These are phyloP conservation scores for Fusarium napiforme DNA, from an alignment of 2,329 filamentous ascomycete species.

Conservation along the genomic window DNA sequence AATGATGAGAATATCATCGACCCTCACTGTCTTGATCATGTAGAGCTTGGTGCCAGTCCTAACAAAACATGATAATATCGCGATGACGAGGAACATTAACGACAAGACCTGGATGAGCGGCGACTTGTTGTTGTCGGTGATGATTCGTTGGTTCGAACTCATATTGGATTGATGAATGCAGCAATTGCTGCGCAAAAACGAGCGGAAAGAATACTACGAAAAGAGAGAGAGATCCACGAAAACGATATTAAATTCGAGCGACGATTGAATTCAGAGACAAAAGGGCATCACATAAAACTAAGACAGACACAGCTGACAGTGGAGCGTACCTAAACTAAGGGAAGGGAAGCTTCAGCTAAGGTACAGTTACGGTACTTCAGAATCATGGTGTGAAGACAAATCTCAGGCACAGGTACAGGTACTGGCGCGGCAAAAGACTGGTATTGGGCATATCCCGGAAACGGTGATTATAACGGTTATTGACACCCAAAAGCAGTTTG, in stretches of 20 bases:
- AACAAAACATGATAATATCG: constrained; percentile 42
- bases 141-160: constrained; percentile 39
- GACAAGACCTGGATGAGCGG: constrained; percentile 46
- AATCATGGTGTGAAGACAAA: background rate
- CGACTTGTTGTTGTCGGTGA: constrained; percentile 46
- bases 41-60: constrained; percentile 44
- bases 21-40: constrained; percentile 45
- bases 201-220: background rate
- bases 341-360: background rate
- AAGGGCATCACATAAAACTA: background rate
- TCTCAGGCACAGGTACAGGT: background rate
- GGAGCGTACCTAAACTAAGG: constrained; percentile 7
- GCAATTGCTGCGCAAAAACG: background rate
- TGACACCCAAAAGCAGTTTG: constrained; percentile 16
- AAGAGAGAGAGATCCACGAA: background rate
- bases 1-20: constrained; percentile 43
- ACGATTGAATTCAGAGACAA: background rate
- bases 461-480: constrained; percentile 10
- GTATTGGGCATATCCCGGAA: constrained; percentile 1
- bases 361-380: background rate
- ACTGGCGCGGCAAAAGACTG: background rate
- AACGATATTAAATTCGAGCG: background rate
- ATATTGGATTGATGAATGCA: constrained; percentile 20
- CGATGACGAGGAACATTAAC: constrained; percentile 46
- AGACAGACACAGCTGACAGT: constrained; percentile 1